Conservation (phyloP, 108 stramenopile genomes). For the Skeletonema tropicum region DNA sequence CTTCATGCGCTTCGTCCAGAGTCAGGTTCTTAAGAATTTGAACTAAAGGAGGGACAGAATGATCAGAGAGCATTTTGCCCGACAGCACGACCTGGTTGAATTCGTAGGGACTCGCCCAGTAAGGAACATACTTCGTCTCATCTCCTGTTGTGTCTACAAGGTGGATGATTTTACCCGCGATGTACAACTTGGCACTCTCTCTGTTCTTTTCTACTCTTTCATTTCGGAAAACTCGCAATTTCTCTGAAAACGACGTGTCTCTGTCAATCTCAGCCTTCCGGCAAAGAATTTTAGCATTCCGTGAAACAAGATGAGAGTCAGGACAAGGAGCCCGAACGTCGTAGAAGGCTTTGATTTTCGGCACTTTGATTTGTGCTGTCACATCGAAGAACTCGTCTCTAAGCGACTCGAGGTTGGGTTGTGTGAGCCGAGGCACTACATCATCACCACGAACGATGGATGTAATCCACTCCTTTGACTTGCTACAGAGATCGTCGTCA, state of each 20-base stretch:
- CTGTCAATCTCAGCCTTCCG: constrained; percentile 30
- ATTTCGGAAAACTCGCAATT: constrained; percentile 8
- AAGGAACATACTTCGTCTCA: constrained; percentile 46
- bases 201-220: constrained; percentile 45
- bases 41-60: constrained; percentile 34
- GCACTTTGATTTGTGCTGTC: constrained; percentile 41
- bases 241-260: constrained; percentile 45
- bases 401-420: constrained; percentile 46
- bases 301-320: constrained; percentile 24
- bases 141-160: constrained; percentile 49
- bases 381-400: constrained; percentile 53
- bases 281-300: constrained; percentile 41
- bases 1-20: constrained; percentile 36
- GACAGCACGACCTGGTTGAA: constrained; percentile 53
- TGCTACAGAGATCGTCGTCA: constrained; percentile 26
- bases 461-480: constrained; percentile 29
- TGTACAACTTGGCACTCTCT: constrained; percentile 38
- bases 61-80: constrained; percentile 37
- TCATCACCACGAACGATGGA: constrained; percentile 37
- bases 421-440: constrained; percentile 46
- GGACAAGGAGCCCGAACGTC: constrained; percentile 38
- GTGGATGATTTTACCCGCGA: constrained; percentile 43
- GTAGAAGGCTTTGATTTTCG: constrained; percentile 37
- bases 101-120: constrained; percentile 50
- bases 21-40: constrained; percentile 32